Evolutionary conservation across 2,329 filamentous ascomycete species (phyloP), one percentile per base, ranked within the genome.

Genomic region (Xylariaceae sp.): DNA sequence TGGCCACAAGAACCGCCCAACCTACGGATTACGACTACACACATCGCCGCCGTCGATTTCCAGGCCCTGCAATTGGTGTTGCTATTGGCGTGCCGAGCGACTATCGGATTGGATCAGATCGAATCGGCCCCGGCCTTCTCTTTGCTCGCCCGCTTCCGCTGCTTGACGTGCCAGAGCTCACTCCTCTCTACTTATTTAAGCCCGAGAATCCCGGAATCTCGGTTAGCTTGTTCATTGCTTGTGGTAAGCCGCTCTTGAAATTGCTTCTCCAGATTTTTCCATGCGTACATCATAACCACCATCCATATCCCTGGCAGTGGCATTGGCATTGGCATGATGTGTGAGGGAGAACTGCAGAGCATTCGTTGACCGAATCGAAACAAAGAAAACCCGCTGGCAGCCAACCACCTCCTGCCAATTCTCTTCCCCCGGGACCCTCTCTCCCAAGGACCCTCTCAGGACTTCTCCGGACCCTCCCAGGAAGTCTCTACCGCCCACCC

Each of bases 341-440:
- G 9, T 37, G 51, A 44, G 7, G 54, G 37, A 35, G 18, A 18
- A 10, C 4, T 15, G 54, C 8, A 52, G 51, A 48, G 23, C 17
- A 57, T 55, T 54, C 15, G 49, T 53, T 56, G 57, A 54, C 61
- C 35, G 8, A 54, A 41, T 47, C 35, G 53, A 48, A 45, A 60
- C 39, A 56, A 59, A 59, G 13, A 57, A 45, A 45, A n/a, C 11
- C 37, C 53, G 47, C 55, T 51, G 13, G 52, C 44, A 13, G 48
- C 47, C 34, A 55, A 49, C 13, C 50, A n/a, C 48, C 45, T 58
- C 51, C 53, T 41, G 47, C 34, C 48, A 51, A 63, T 30, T 56
- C 10, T 30, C 41, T 2, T 51, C 10, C 23, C 23, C 23, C 23
- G 23, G 37, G n/a, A 37, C 52, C 30, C 17, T 47, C 51, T 34